These are phyloP conservation scores for Cladochytrium replicatum DNA, from an alignment of 192 early-diverging fungal genomes.

Conservation along the genomic window DNA sequence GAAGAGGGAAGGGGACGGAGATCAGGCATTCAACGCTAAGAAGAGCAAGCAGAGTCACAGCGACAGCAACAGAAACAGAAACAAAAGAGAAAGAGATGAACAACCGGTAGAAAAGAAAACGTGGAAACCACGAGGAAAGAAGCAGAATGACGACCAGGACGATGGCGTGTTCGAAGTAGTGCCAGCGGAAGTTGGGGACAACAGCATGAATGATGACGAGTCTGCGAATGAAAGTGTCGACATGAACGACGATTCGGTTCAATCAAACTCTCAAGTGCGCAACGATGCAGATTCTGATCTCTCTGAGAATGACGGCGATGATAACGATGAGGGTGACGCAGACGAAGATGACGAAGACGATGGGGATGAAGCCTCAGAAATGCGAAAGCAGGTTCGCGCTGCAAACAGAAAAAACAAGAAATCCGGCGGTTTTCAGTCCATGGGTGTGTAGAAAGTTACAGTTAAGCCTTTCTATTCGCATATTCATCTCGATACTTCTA, in stretches of 20 bases:
- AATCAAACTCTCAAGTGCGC: background rate
- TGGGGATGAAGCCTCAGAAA: constrained; percentile 13
- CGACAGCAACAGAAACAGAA: constrained; percentile 12
- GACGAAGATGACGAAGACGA: constrained; percentile 11
- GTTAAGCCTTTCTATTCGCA: constrained; percentile 69
- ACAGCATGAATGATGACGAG: constrained; percentile 22
- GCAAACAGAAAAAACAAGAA: constrained; percentile 90
- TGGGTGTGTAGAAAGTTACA: constrained; percentile 58
- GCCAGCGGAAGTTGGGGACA: constrained; percentile 15
- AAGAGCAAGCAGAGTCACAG: too few relatives aligned
- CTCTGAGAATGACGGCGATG: constrained; percentile 1
- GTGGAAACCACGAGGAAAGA: constrained; percentile 1
- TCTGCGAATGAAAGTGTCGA: background rate
- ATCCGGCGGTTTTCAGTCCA: constrained; percentile 95
- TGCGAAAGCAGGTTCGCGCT: constrained; percentile 30
- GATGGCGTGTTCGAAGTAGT: constrained; percentile 29
- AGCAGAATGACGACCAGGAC: constrained; percentile 14
- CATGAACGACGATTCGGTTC: background rate
- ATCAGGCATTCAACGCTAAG: too few relatives aligned
- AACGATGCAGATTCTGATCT: constrained; percentile 3
- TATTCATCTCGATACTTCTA: constrained; percentile 54
- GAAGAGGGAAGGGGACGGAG: too few relatives aligned
- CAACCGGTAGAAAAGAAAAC: constrained; percentile 10
- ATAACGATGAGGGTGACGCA: constrained; percentile 1
- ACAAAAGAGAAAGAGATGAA: constrained; percentile 13